These are phyloP conservation scores for Thyridium curvatum DNA, from an alignment of 2,329 filamentous ascomycete genomes.

Conservation along the genomic window DNA sequence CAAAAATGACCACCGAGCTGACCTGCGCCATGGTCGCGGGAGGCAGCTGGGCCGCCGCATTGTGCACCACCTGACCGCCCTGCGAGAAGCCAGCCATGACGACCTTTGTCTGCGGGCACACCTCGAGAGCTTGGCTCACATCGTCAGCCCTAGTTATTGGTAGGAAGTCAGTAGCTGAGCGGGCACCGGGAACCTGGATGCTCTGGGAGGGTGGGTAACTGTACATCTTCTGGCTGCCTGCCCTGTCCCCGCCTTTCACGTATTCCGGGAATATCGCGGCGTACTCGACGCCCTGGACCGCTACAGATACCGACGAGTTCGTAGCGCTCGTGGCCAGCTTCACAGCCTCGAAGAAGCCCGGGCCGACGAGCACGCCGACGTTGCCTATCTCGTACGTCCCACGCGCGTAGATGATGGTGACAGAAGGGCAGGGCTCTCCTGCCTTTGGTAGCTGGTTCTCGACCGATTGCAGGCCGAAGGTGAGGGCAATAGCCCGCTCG, in stretches of 20 bases:
- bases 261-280: conserved; percentile 14
- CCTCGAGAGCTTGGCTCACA: conserved; percentile 16
- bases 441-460: no score
- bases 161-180: conserved; percentile 14
- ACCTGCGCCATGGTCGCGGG: conserved; percentile 10
- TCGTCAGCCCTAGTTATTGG: conserved; percentile 29
- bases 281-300: conserved; percentile 19
- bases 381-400: conserved; percentile 47
- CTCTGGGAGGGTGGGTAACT: background rate
- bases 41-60: conserved; percentile 13
- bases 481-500: no score
- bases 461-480: no score
- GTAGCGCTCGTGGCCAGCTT: conserved; percentile 25
- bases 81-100: conserved; percentile 32
- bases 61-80: conserved; percentile 20
- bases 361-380: conserved; percentile 41
- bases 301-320: conserved; percentile 2
- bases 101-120: conserved; percentile 31
- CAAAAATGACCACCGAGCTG: conserved; percentile 18
- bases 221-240: conserved; percentile 9
- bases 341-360: conserved; percentile 41
- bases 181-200: background rate
- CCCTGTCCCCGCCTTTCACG: conserved; percentile 14
- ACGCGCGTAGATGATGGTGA: conserved; percentile 51
- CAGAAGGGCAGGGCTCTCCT: conserved; percentile 25